Conservation (phyloP, 768 basidiomycete genomes). For the Panus rudis region DNA sequence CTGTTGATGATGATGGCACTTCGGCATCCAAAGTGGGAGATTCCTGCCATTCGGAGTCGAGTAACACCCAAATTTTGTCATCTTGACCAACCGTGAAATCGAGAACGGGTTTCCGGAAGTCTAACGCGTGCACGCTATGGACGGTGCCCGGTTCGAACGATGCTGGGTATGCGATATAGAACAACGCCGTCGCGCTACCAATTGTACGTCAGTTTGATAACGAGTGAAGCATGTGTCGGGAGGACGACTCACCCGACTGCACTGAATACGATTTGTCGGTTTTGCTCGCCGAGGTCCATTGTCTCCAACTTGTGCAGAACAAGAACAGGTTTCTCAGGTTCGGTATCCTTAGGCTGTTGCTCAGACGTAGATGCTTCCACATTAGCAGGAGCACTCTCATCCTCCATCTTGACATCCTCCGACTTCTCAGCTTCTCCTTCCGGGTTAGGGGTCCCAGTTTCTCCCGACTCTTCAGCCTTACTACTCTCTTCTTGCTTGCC, state of each 20-base stretch:
- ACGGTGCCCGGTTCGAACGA: slow-evolving; percentile 1
- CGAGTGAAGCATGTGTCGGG: not conserved
- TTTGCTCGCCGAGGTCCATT: slow-evolving; percentile 27
- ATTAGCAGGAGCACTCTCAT: not conserved
- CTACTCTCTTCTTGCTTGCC: slow-evolving; percentile 11
- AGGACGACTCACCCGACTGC: slow-evolving; percentile 57
- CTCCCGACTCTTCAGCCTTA: slow-evolving; percentile 12
- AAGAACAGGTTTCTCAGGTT: slow-evolving; percentile 31
- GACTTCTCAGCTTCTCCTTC: slow-evolving; percentile 3
- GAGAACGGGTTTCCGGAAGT: slow-evolving; percentile 53
- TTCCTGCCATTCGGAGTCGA: slow-evolving; percentile 40
- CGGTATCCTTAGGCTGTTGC: slow-evolving; percentile 13
- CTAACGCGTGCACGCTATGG: slow-evolving; percentile 25
- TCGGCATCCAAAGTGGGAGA: slow-evolving; percentile 5
- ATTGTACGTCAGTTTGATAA: not conserved
- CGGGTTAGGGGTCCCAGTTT: slow-evolving; percentile 10
- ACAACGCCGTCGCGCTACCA: slow-evolving; percentile 61
- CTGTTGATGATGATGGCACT: no score
- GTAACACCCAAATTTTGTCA: slow-evolving; percentile 36
- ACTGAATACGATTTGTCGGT: slow-evolving; percentile 51
- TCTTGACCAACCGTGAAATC: slow-evolving; percentile 42
- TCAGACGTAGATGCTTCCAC: slow-evolving; percentile 10
- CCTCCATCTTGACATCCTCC: not conserved
- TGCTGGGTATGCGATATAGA: slow-evolving; percentile 33
- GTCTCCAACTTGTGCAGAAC: slow-evolving; percentile 54